A percentile compares a stretch with the other conserved stretches of the same genome.
These are phyloP conservation scores for Curvularia lunata DNA, from an alignment of 2,329 filamentous ascomycete species.

Conservation along the genomic window DNA sequence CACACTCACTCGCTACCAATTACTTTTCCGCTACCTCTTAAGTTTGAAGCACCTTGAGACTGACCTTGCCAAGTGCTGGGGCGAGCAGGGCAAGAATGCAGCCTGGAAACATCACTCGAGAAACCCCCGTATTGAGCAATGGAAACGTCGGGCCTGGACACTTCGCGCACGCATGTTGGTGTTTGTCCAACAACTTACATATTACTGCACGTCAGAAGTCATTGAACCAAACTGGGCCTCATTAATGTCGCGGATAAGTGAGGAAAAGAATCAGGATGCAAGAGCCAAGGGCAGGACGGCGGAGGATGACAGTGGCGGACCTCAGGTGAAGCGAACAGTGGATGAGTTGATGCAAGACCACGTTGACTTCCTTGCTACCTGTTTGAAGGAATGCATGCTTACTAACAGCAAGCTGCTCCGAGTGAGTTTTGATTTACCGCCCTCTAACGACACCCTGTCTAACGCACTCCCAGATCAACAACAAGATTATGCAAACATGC, in stretches of 20 bases:
- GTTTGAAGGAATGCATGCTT: slow-evolving; percentile 98
- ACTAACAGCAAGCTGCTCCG: slow-evolving; percentile 94
- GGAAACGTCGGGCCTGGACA: slow-evolving; percentile 93
- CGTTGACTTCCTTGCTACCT: slow-evolving; percentile 96
- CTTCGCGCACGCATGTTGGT: slow-evolving; percentile 92
- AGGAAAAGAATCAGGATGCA: slow-evolving; percentile 56
- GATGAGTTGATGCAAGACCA: slow-evolving; percentile 99
- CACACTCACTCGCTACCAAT: slow-evolving; percentile 95
- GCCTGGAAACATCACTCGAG: slow-evolving; percentile 84
- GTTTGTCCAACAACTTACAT: slow-evolving; percentile 94
- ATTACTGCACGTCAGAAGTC: slow-evolving; percentile 96
- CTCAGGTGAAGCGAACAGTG: slow-evolving; percentile 74
- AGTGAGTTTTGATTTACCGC: slow-evolving; percentile 58
- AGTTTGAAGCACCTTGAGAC: slow-evolving; percentile 89
- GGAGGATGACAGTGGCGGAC: slow-evolving; percentile 44
- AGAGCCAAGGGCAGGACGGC: slow-evolving; percentile 25
- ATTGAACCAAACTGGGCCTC: slow-evolving; percentile 97
- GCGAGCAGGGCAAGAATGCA: slow-evolving; percentile 80
- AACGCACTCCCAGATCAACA: slow-evolving; percentile 74
- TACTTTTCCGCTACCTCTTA: slow-evolving; percentile 91
- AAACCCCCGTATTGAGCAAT: slow-evolving; percentile 77
- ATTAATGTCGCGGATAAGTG: slow-evolving; percentile 83
- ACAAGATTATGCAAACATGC: slow-evolving; percentile 95
- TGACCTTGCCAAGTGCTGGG: slow-evolving; percentile 85
- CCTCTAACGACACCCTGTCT: background rate